These are phyloP conservation scores for Phytophthora pini DNA, from an alignment of 352 stramenopile genomes.

Conservation along the genomic window DNA sequence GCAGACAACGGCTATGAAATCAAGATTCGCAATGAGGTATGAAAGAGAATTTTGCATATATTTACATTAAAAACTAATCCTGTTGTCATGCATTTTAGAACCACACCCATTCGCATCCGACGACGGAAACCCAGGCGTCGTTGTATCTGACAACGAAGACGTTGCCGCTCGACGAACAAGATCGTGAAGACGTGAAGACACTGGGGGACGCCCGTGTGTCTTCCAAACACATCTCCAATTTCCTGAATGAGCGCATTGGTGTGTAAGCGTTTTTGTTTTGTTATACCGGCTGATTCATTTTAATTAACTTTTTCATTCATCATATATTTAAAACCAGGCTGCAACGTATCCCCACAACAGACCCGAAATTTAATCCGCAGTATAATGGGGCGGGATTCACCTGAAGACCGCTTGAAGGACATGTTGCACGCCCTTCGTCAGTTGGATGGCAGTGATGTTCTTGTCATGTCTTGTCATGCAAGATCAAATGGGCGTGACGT, in stretches of 20 bases:
- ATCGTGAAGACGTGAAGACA: conserved; percentile 11
- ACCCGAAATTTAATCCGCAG: conserved; percentile 18
- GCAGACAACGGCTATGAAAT: background rate
- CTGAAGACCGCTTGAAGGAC: conserved; percentile 12
- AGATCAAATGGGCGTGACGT: conserved; percentile 26
- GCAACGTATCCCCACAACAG: conserved; percentile 16
- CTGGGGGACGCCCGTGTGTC: conserved; percentile 8
- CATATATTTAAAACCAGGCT: background rate
- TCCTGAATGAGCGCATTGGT: conserved; percentile 20
- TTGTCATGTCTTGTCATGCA: conserved; percentile 18
- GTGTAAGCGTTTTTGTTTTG: background rate
- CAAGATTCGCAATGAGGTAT: conserved; percentile 9
- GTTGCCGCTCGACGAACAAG: conserved; percentile 9
- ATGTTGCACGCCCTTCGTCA: conserved; percentile 21
- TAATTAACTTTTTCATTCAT: conserved; percentile 1
- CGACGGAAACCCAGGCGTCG: background rate
- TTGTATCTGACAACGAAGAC: conserved; percentile 18
- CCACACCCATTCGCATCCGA: conserved; percentile 10
- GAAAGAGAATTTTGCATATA: background rate
- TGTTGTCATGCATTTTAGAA: background rate
- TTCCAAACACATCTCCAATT: conserved; percentile 9
- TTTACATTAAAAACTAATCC: background rate
- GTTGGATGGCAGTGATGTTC: conserved; percentile 15
- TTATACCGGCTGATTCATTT: background rate
- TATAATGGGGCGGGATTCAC: conserved; percentile 12